These are phyloP conservation scores for Gossypium sturtianum DNA, from an alignment of 345 rosid species.

Conservation along the genomic window DNA sequence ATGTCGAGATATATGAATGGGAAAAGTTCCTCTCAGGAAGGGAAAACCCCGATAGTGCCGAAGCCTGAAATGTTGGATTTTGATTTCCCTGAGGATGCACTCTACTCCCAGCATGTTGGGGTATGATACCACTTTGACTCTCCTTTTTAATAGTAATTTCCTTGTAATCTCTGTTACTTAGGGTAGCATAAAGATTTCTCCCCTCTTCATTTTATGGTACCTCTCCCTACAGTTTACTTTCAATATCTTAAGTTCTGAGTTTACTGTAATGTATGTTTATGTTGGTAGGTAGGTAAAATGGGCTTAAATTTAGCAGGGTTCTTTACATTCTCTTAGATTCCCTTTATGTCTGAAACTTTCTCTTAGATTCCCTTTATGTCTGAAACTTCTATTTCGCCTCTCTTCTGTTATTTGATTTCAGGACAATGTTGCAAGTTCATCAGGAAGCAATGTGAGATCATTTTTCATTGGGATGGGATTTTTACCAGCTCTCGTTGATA, in stretches of 20 bases:
- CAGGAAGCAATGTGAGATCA: conserved; percentile 57
- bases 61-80: conserved; percentile 62
- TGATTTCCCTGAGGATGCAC: conserved; percentile 38
- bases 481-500: conserved; percentile 55
- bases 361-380: neutral
- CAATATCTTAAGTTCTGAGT: neutral
- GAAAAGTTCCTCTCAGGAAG: conserved; percentile 30
- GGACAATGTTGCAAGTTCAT: conserved; percentile 76
- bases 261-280: neutral
- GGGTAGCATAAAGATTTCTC: neutral
- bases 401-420: conserved; percentile 26
- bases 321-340: neutral
- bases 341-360: neutral
- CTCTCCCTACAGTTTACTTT: neutral
- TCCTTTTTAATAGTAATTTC: neutral
- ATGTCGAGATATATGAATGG: conserved; percentile 15
- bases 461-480: conserved; percentile 78
- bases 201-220: neutral
- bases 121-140: conserved; percentile 22
- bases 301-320: neutral
- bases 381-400: conserved; percentile 1
- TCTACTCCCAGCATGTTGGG: conserved; percentile 32
- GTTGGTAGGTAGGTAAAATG: neutral
- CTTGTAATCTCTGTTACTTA: neutral
- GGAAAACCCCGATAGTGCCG: conserved; percentile 25